Evolutionary conservation across 23 red algal species (phyloP).

Genomic region (Gracilariopsis chorda): DNA sequence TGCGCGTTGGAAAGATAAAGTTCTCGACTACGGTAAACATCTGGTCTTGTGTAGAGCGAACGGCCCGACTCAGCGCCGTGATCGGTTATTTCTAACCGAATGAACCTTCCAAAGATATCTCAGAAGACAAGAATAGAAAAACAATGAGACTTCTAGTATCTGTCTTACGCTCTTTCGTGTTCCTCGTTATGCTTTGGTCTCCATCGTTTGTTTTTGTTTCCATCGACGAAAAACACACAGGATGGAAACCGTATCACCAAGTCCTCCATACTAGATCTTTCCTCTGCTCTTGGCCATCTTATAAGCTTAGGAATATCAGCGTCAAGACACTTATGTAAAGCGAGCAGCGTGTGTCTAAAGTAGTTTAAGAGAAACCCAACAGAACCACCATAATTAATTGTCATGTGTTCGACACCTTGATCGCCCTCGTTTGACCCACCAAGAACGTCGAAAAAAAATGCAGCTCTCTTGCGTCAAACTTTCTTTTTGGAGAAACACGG

Average conservation of each 20-base stretch:
- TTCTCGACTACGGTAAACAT: neutral
- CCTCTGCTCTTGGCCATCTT: neutral
- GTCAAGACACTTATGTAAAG: neutral
- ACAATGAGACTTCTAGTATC: constrained; percentile 3
- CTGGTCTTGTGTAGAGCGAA: neutral
- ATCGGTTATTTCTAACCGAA: constrained; percentile 1
- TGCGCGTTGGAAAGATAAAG: neutral
- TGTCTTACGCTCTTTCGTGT: neutral
- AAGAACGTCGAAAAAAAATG: neutral
- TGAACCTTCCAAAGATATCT: constrained; percentile 9
- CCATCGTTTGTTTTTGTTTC: constrained; percentile 16
- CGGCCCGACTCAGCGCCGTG: neutral
- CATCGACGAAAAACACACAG: constrained; percentile 8
- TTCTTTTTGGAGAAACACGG: too few relatives aligned
- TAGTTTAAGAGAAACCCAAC: neutral
- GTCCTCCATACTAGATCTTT: neutral
- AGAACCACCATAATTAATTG: neutral
- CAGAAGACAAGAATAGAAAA: neutral
- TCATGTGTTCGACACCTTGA: neutral
- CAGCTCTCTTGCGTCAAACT: neutral
- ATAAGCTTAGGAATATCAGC: neutral
- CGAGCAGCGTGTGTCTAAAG: neutral
- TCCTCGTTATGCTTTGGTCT: neutral
- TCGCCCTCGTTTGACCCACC: neutral
- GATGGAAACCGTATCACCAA: constrained; percentile 4